These are phyloP conservation scores for Podaxis sp. DNA, from an alignment of 768 basidiomycete species.

Conservation along the genomic window DNA sequence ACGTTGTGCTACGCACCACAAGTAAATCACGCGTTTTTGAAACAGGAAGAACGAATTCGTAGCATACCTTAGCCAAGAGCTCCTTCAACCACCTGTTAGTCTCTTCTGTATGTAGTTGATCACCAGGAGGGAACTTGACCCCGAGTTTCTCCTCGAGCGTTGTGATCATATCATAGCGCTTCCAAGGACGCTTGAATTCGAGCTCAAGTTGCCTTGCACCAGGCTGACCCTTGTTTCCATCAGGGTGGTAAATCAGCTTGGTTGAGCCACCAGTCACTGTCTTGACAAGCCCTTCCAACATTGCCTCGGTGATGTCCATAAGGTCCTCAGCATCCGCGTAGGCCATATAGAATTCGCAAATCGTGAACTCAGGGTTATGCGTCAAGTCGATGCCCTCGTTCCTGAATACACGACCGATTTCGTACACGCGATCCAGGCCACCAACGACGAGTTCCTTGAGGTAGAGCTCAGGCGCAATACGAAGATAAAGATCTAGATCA, in stretches of 20 bases:
- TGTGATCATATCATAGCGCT: conserved; percentile 96
- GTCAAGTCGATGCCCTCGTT: conserved; percentile 99
- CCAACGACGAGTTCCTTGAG: conserved; percentile 97
- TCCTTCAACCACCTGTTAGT: conserved; percentile 87
- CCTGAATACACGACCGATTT: conserved; percentile 96
- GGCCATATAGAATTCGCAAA: conserved; percentile 99
- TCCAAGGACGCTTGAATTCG: conserved; percentile 94
- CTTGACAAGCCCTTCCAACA: conserved; percentile 91
- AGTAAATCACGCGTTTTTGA: background rate
- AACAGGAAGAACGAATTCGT: background rate
- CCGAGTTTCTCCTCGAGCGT: conserved; percentile 93
- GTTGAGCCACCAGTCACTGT: conserved; percentile 79
- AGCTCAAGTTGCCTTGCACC: conserved; percentile 64
- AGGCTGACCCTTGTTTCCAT: conserved; percentile 81
- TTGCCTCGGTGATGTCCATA: conserved; percentile 93
- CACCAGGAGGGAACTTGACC: conserved; percentile 91
- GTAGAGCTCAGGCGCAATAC: conserved; percentile 96
- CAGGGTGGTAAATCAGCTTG: conserved; percentile 84
- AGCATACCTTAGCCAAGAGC: conserved; percentile 74
- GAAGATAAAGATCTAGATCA: conserved; percentile 92
- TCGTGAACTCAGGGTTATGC: conserved; percentile 98
- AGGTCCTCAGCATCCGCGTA: conserved; percentile 99
- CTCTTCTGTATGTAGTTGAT: conserved; percentile 82
- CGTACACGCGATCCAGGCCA: conserved; percentile 96
- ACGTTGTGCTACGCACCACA: conserved; percentile 72